Evolutionary conservation across 2,329 filamentous ascomycete genomes (phyloP).

Genomic region (Neofusicoccum laricinum): DNA sequence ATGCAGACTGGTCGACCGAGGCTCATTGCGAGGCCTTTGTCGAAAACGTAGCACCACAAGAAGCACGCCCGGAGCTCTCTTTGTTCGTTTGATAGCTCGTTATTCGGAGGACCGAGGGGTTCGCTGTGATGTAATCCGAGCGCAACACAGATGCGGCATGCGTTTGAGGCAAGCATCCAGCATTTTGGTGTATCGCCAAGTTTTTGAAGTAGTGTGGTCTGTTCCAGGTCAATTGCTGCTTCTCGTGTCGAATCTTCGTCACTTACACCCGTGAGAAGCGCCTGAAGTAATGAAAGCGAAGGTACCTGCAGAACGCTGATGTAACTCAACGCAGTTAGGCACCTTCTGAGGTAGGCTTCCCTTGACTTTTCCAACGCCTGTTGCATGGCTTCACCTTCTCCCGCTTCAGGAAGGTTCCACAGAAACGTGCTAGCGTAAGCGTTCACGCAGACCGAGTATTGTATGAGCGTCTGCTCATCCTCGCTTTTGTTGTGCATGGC

Average conservation of each 20-base stretch:
- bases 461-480: slow-evolving; percentile 27
- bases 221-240: neutral
- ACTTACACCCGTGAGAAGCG: slow-evolving; percentile 30
- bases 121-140: slow-evolving; percentile 28
- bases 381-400: slow-evolving; percentile 26
- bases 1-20: slow-evolving; percentile 30
- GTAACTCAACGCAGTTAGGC: slow-evolving; percentile 29
- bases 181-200: slow-evolving; percentile 32
- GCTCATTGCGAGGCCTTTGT: slow-evolving; percentile 30
- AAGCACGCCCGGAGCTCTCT: slow-evolving; percentile 29
- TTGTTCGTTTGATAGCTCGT: slow-evolving; percentile 20
- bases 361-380: slow-evolving; percentile 28
- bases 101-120: slow-evolving; percentile 17
- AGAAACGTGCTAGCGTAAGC: slow-evolving; percentile 23
- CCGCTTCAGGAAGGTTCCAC: slow-evolving; percentile 26
- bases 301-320: slow-evolving; percentile 29
- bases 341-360: slow-evolving; percentile 28
- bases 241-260: neutral
- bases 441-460: slow-evolving; percentile 33
- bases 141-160: slow-evolving; percentile 31
- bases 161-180: slow-evolving; percentile 31
- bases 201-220: slow-evolving; percentile 32
- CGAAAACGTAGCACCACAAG: slow-evolving; percentile 31
- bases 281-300: slow-evolving; percentile 29
- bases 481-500: slow-evolving; percentile 28